These are phyloP conservation scores for Hypoxylon rickii DNA, from an alignment of 495 filamentous ascomycete genomes.

Conservation along the genomic window DNA sequence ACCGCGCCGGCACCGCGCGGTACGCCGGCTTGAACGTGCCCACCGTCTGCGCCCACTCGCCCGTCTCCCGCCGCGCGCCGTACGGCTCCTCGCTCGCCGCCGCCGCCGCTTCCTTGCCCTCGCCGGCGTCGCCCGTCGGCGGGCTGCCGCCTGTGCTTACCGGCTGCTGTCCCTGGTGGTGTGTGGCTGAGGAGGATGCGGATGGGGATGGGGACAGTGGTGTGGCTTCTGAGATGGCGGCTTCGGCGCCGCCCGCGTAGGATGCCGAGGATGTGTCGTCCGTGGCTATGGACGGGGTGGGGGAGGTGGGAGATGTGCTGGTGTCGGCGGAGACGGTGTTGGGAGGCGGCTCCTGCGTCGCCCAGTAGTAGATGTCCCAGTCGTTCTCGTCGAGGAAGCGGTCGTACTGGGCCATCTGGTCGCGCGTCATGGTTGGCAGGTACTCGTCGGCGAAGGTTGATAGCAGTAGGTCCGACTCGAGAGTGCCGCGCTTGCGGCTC, in stretches of 20 bases:
- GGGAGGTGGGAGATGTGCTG: slow-evolving; percentile 34
- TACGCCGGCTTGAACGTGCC: slow-evolving; percentile 95
- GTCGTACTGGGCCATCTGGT: slow-evolving; percentile 84
- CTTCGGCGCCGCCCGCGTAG: slow-evolving; percentile 48
- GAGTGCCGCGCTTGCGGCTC: slow-evolving; percentile 92
- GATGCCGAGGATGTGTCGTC: slow-evolving; percentile 39
- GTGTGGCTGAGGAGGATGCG: neutral
- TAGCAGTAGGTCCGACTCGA: slow-evolving; percentile 93
- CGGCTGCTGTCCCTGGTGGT: neutral
- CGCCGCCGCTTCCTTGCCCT: slow-evolving; percentile 31
- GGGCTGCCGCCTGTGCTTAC: slow-evolving; percentile 28
- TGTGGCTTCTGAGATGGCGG: slow-evolving; percentile 17
- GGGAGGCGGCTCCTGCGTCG: slow-evolving; percentile 78
- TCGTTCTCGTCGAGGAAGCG: slow-evolving; percentile 97
- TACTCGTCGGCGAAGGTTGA: slow-evolving; percentile 90
- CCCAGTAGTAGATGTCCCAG: slow-evolving; percentile 99
- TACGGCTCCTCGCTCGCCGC: slow-evolving; percentile 35
- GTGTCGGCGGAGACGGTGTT: slow-evolving; percentile 42
- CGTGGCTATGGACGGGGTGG: slow-evolving; percentile 40
- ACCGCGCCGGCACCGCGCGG: slow-evolving; percentile 81
- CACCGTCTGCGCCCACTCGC: slow-evolving; percentile 96
- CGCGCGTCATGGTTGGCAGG: slow-evolving; percentile 70
- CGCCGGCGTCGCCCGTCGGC: slow-evolving; percentile 22
- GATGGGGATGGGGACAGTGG: neutral
- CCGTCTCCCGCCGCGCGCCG: slow-evolving; percentile 40